Evolutionary conservation across 208 protist species (phyloP).

Genomic region (Porcisia deanei): DNA sequence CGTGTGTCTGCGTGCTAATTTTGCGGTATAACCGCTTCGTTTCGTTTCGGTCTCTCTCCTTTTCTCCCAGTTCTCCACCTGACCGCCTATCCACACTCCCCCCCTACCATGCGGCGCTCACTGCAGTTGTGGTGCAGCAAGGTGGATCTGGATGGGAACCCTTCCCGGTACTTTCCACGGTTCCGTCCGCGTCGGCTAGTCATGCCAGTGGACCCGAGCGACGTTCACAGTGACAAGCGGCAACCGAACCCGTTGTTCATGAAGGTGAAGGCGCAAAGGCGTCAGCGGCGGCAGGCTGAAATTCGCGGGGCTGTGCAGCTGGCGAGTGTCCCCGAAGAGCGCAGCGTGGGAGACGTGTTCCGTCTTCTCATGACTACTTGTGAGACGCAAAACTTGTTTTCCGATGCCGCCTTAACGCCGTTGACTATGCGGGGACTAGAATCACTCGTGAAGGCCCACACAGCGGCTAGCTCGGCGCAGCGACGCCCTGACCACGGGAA

Average conservation of each 20-base stretch:
- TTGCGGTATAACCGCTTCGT: background rate
- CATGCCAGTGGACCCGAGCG: conserved; percentile 84
- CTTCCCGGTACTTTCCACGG: conserved; percentile 72
- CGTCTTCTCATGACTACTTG: conserved; percentile 71
- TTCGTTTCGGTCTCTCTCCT: background rate
- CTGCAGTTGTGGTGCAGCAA: conserved; percentile 30
- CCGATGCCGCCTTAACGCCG: conserved; percentile 23
- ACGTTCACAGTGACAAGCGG: conserved; percentile 56
- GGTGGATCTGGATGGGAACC: conserved; percentile 45
- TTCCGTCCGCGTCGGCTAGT: conserved; percentile 84
- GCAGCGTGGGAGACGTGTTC: conserved; percentile 83
- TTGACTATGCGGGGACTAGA: conserved; percentile 19
- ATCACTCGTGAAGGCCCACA: conserved; percentile 10
- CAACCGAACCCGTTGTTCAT: conserved; percentile 56
- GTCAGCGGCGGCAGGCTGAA: conserved; percentile 42
- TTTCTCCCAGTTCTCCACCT: background rate
- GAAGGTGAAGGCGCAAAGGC: conserved; percentile 41
- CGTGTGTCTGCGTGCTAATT: background rate
- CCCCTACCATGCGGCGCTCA: conserved; percentile 22
- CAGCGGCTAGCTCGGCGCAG: background rate
- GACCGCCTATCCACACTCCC: background rate
- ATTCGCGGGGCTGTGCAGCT: conserved; percentile 64
- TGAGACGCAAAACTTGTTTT: conserved; percentile 33
- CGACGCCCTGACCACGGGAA: background rate
- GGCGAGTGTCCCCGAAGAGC: conserved; percentile 64